phyloP scores from a whole-genome alignment of 164 flowering plant genomes.

The Berberis vulgaris region DNA sequence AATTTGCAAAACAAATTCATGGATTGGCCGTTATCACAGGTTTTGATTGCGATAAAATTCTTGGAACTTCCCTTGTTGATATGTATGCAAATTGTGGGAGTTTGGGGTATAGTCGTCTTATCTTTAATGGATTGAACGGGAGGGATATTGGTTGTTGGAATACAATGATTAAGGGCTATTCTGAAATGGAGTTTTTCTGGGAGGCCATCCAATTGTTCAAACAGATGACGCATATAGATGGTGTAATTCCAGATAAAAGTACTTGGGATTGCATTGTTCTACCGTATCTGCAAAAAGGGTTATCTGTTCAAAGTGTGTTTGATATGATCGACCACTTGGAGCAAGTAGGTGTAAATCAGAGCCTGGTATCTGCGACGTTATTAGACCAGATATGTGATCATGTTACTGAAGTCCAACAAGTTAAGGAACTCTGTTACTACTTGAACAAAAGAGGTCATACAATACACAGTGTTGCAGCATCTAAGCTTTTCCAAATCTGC shows the following conservation, averaged over 20 bases:
- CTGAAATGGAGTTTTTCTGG: conserved; percentile 10
- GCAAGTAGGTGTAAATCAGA: conserved; percentile 5
- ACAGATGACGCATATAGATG: conserved; percentile 10
- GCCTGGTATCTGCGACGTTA: not conserved
- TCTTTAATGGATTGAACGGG: conserved; percentile 19
- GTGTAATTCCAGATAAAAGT: conserved; percentile 14
- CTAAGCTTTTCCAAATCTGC: conserved; percentile 16
- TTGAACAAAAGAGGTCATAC: conserved; percentile 7
- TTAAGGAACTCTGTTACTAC: conserved; percentile 16
- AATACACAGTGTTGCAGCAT: conserved; percentile 8
- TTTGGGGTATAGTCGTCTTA: conserved; percentile 16
- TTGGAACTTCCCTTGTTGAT: conserved; percentile 22
- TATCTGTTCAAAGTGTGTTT: conserved; percentile 6
- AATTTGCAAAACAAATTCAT: conserved; percentile 22
- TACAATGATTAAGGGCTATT: conserved; percentile 23
- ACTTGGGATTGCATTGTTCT: conserved; percentile 20
- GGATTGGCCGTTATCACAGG: conserved; percentile 17
- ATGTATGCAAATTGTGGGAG: conserved; percentile 21
- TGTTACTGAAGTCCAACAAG: conserved; percentile 9
- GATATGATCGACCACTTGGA: conserved; percentile 12
- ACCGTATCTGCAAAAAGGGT: conserved; percentile 1
- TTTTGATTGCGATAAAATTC: conserved; percentile 15
- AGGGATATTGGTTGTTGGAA: conserved; percentile 25
- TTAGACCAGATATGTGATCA: conserved; percentile 12
- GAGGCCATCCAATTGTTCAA: conserved; percentile 18